These are phyloP conservation scores for Chaetomiaceae sp. DNA, from an alignment of 2,329 filamentous ascomycete genomes.

Conservation along the genomic window DNA sequence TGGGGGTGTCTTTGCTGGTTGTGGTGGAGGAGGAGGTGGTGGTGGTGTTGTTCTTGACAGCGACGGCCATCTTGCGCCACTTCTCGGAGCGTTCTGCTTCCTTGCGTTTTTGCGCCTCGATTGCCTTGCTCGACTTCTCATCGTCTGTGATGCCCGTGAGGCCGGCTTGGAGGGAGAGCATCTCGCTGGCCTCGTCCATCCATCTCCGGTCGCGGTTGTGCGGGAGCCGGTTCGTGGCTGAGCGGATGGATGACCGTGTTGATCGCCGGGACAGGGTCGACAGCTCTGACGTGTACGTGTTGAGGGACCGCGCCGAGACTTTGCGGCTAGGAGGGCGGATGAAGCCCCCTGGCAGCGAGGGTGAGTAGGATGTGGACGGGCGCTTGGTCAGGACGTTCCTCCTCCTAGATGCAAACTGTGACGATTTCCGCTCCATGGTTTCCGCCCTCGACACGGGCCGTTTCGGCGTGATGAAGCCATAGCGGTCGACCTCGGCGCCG, in stretches of 20 bases:
- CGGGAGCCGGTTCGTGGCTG: constrained; percentile 56
- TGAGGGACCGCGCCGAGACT: constrained; percentile 53
- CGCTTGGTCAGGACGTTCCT: constrained; percentile 44
- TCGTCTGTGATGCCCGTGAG: constrained; percentile 54
- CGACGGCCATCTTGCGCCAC: constrained; percentile 62
- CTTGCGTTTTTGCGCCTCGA: constrained; percentile 56
- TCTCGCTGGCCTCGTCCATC: constrained; percentile 63
- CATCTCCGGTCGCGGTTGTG: constrained; percentile 57
- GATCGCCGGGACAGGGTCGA: constrained; percentile 50
- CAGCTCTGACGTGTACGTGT: constrained; percentile 52
- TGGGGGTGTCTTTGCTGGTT: background rate
- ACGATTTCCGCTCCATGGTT: constrained; percentile 40
- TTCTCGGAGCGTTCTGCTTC: constrained; percentile 62
- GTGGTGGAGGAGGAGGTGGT: too few relatives aligned
- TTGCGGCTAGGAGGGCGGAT: constrained; percentile 50
- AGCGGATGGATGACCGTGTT: constrained; percentile 51
- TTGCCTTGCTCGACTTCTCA: constrained; percentile 47
- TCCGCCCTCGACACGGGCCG: constrained; percentile 40
- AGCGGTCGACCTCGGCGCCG: constrained; percentile 59
- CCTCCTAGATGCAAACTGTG: constrained; percentile 43
- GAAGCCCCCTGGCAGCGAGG: constrained; percentile 33
- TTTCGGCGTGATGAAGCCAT: constrained; percentile 58
- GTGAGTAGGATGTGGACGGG: constrained; percentile 34
- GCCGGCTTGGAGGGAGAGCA: constrained; percentile 57
- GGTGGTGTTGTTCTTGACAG: constrained; percentile 43